Evolutionary conservation across 306 rosid genomes (phyloP), one percentile per base, ranked within the genome.

Genomic region (Trifolium fragiferum): DNA sequence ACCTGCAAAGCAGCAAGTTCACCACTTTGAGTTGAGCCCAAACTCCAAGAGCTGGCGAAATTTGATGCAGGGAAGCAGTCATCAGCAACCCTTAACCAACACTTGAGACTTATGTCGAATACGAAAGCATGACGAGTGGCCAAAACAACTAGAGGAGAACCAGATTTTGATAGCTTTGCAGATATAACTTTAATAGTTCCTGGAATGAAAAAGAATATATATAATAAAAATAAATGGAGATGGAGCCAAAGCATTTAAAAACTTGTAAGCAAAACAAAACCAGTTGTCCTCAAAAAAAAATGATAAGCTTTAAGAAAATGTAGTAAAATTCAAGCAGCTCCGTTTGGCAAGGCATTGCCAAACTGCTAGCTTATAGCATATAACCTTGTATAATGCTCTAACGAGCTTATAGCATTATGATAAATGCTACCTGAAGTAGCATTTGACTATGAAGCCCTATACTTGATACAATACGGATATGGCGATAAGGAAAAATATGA

Each of bases 81-180:
- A 78, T 95, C 99, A 14, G 98, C 99, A 73, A 95, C 92, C 85
- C 99, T 89, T 76, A 95, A 89, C 99, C 98, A 95, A 81, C 98
- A 95, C 89, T 71, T 95, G 81, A 91, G 89, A 82, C 82, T 87
- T 84, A 85, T 91, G 80, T 93, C 98, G 69, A 87, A 95, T 75
- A 95, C 90, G 80, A 89, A 91, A 80, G 97, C 97, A 89, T 91
- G 97, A 54, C 95, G 97, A 84, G 96, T 87, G 66, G 96, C 97
- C 77, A 91, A 83, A 81, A 91, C 95, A 75, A 89, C 88, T 69
- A 87, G 90, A 68, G 95, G 97, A 14, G 87, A 86, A 74, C 97
- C 88, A 32, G 90, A 89, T 72, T 83, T 84, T 78, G 97, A 91
- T 71, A 89, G 81, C 83, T 91, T 91, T 33, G 85, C 95, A 49